A percentile compares a stretch with the other conserved stretches of the same genome.
Evolutionary conservation across 345 rosid genomes (phyloP).

Genomic region (Gossypium turneri): DNA sequence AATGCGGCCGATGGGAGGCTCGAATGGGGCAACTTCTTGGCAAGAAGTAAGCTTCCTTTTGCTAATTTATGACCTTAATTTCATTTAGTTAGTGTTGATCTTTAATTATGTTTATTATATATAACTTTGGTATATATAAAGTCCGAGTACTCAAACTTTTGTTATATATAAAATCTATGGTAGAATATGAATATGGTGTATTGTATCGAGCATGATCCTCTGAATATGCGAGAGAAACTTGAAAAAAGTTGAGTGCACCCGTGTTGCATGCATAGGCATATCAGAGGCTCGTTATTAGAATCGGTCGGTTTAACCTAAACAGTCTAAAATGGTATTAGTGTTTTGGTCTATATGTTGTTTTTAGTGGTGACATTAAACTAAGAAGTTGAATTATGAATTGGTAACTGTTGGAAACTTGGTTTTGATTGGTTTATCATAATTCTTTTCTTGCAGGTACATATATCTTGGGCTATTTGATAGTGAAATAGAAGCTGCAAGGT

Average conservation of each 20-base stretch:
- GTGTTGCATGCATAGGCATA: background rate
- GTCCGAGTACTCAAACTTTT: background rate
- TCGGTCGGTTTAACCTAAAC: background rate
- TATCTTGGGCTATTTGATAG: slow-evolving; percentile 92
- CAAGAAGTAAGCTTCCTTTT: slow-evolving; percentile 50
- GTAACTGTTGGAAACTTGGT: slow-evolving; percentile 17
- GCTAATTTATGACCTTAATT: background rate
- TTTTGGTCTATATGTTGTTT: background rate
- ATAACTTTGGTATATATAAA: background rate
- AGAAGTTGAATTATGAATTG: slow-evolving; percentile 10
- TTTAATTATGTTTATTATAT: background rate
- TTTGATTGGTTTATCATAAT: slow-evolving; percentile 27
- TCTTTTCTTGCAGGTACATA: slow-evolving; percentile 65
- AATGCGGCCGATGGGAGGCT: slow-evolving; percentile 80
- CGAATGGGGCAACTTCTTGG: slow-evolving; percentile 79
- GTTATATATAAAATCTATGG: background rate
- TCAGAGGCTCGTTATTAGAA: background rate
- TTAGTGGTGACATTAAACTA: background rate
- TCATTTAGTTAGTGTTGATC: background rate
- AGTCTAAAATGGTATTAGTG: background rate
- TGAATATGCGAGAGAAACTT: background rate
- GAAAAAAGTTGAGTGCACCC: background rate
- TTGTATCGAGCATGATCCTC: background rate
- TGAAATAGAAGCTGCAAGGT: slow-evolving; percentile 98
- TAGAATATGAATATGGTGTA: background rate